A percentile compares a stretch with the other conserved stretches of the same genome.
These are phyloP conservation scores for Microbotryum scabiosae DNA, from an alignment of 1,284 basidiomycete species.

Conservation along the genomic window DNA sequence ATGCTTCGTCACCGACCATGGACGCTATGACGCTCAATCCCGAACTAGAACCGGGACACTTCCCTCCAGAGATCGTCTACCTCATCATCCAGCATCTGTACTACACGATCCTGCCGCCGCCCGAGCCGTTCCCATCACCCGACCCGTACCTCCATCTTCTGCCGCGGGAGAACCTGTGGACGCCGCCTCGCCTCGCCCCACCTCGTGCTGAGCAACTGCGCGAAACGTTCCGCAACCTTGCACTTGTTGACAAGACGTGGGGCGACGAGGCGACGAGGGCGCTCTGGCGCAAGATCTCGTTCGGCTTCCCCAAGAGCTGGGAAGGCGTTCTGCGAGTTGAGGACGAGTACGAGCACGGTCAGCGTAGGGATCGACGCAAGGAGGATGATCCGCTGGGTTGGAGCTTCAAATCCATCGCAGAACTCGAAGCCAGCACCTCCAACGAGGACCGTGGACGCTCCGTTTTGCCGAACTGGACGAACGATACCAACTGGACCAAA, in stretches of 20 bases:
- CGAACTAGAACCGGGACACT: background rate
- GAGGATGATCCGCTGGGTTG: background rate
- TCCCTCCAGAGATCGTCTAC: constrained; percentile 28
- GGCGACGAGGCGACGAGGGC: constrained; percentile 21
- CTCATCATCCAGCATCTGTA: constrained; percentile 28
- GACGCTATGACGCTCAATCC: background rate
- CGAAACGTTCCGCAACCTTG: constrained; percentile 4
- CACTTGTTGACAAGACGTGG: constrained; percentile 22
- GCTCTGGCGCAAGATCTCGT: constrained; percentile 24
- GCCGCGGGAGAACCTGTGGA: constrained; percentile 1
- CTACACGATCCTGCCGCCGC: constrained; percentile 13
- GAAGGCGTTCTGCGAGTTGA: constrained; percentile 23
- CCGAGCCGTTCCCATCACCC: constrained; percentile 17
- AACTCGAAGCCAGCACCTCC: background rate
- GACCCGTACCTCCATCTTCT: constrained; percentile 25
- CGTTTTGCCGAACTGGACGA: too few species aligned
- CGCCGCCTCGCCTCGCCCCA: constrained; percentile 15
- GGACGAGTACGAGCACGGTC: constrained; percentile 21
- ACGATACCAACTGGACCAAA: too few species aligned
- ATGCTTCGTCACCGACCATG: too few species aligned
- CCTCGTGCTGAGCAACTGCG: constrained; percentile 4
- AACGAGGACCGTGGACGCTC: background rate
- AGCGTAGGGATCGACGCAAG: background rate
- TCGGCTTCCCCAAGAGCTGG: constrained; percentile 26
- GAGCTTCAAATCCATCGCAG: background rate